phyloP scores from a whole-genome alignment of 306 rosid species.

The Cercis canadensis region DNA sequence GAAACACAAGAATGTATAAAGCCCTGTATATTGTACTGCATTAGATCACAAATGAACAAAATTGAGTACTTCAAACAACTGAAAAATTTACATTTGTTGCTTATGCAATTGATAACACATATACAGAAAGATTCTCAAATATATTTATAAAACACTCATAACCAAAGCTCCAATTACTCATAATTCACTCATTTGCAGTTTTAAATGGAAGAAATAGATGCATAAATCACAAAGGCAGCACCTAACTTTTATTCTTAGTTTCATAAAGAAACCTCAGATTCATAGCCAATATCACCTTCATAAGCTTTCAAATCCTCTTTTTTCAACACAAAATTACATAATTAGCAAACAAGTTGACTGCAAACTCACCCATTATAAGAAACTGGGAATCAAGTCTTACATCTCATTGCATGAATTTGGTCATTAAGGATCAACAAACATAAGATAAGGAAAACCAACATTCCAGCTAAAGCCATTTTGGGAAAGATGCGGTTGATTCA shows the following conservation, averaged over 20 bases:
- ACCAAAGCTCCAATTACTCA: too few relatives aligned
- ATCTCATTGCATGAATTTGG: conserved; percentile 25
- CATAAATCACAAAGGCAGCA: conserved; percentile 24
- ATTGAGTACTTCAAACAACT: not conserved
- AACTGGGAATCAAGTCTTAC: conserved; percentile 26
- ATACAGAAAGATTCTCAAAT: too few relatives aligned
- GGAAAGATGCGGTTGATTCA: conserved; percentile 20
- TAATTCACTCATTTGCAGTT: conserved; percentile 8
- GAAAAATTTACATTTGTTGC: conserved; percentile 3
- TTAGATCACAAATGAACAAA: conserved; percentile 7
- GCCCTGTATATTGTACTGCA: conserved; percentile 2
- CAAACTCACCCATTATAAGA: conserved; percentile 27
- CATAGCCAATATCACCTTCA: conserved; percentile 19
- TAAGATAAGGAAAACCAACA: not conserved
- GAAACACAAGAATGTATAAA: not conserved
- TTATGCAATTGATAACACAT: not conserved
- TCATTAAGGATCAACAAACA: conserved; percentile 19
- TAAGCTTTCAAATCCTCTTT: conserved; percentile 8
- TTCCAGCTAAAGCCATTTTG: conserved; percentile 29
- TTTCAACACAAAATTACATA: not conserved
- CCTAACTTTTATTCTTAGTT: conserved; percentile 5
- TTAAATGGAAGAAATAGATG: conserved; percentile 12
- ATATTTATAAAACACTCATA: not conserved
- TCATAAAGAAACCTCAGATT: conserved; percentile 22
- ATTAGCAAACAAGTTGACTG: conserved; percentile 1